Evolutionary conservation across 805 yeast species (phyloP).

Genomic region (Saccharomycopsis sp.): DNA sequence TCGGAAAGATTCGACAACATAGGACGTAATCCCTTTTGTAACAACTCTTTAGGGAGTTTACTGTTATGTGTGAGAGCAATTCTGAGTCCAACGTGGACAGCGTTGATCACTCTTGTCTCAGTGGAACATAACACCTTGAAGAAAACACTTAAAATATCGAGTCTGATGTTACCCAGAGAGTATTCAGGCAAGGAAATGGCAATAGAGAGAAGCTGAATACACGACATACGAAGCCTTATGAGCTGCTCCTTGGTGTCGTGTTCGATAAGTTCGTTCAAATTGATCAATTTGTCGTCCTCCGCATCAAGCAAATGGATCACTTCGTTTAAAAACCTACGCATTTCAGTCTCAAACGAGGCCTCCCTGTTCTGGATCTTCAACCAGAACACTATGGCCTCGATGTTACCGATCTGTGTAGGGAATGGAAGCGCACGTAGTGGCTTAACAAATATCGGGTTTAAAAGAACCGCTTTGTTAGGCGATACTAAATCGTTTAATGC

Average conservation of each 20-base stretch:
- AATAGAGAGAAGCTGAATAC: conserved; percentile 75
- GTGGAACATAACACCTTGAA: conserved; percentile 86
- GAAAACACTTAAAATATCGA: conserved; percentile 83
- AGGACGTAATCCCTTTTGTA: conserved; percentile 94
- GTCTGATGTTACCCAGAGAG: conserved; percentile 68
- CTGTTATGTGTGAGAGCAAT: conserved; percentile 78
- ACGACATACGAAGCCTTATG: conserved; percentile 79
- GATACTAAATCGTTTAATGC: conserved; percentile 70
- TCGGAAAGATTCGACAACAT: conserved; percentile 93
- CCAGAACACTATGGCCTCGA: conserved; percentile 91
- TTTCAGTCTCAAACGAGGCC: conserved; percentile 79
- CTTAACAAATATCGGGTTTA: conserved; percentile 93
- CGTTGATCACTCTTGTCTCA: conserved; percentile 80
- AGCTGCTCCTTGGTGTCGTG: conserved; percentile 84
- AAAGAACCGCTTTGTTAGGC: conserved; percentile 72
- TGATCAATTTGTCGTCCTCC: conserved; percentile 85
- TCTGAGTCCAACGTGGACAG: conserved; percentile 84
- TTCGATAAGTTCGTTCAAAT: conserved; percentile 77
- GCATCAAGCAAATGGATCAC: conserved; percentile 94
- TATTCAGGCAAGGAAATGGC: conserved; percentile 84
- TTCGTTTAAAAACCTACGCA: conserved; percentile 76
- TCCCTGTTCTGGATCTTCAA: conserved; percentile 73
- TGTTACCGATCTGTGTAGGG: conserved; percentile 97
- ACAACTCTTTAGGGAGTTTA: conserved; percentile 83
- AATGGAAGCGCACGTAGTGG: conserved; percentile 95